Evolutionary conservation across 129 eudicot species (phyloP), one percentile per base, ranked within the genome.

Genomic region (Gnaphalium uliginosum): DNA sequence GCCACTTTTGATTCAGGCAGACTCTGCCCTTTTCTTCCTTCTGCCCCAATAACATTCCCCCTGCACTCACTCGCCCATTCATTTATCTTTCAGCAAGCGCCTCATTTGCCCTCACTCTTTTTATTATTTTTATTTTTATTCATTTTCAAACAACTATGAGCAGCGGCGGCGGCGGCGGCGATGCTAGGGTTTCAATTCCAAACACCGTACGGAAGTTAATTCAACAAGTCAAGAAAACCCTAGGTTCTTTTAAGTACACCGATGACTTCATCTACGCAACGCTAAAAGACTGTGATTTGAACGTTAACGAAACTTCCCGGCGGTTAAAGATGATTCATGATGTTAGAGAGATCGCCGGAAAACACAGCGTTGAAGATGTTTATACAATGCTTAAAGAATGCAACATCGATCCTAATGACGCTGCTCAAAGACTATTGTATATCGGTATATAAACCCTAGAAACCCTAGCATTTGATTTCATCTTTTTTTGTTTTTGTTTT

Each of bases 341-440:
- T 30, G 79, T 90, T 26, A 82, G 69, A 57, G 96, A 87, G 89
- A 87, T 90, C 82, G 83, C 96, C 26, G 84, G 85, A 3, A 81
- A 87, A 43, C 96, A 90, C 77, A 83, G 79, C 76, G 84, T 79
- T 0, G 92, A 87, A 22, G 96, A 87, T 61, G 79, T 90, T 2
- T 82, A 85, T 35, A 82, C 84, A 35, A 81, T 90, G 92, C 90
- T 90, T 23, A 81, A 87, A 68, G 92, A 90, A 1, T 90, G 96
- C 72, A 85, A 79, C 41, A 78, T 87, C 83, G 96, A 90, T 84
- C 89, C 90, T 51, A 79, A 90, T 46, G 96, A 87, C 43, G 84
- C 96, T 77, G 88, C 90, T 63, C 92, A 90, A 73, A 81, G 80
- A 60, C 93, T 90, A 7, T 75, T 90, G 7, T 86, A 87, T 76